Evolutionary conservation across 805 yeast species (phyloP).

Genomic region (Myxozyma geophila): DNA sequence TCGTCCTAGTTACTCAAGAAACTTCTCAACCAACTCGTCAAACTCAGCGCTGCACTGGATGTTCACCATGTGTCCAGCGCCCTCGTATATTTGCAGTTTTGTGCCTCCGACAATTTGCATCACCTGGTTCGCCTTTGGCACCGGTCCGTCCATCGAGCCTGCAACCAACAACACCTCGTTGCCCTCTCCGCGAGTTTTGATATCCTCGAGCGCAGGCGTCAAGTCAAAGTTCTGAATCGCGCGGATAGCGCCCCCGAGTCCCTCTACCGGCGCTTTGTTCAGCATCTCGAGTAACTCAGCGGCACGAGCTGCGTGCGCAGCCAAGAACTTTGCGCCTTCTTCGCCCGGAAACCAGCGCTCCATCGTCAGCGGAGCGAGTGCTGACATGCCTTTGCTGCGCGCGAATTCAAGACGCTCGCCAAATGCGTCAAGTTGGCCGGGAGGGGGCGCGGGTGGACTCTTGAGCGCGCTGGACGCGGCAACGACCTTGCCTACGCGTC

Average conservation of each 20-base stretch:
- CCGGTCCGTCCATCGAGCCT: slow-evolving; percentile 29
- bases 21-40: slow-evolving; percentile 26
- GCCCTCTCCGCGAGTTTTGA: slow-evolving; percentile 15
- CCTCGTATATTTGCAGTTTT: slow-evolving; percentile 9
- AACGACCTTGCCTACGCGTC: slow-evolving; percentile 29
- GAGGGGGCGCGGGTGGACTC: slow-evolving; percentile 10
- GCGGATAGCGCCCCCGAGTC: slow-evolving; percentile 28
- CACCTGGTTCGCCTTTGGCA: slow-evolving; percentile 18
- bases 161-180: slow-evolving; percentile 26
- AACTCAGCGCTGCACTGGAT: slow-evolving; percentile 28
- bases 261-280: slow-evolving; percentile 20
- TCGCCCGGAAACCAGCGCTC: slow-evolving; percentile 34
- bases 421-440: slow-evolving; percentile 23
- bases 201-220: slow-evolving; percentile 23
- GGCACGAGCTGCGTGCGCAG: slow-evolving; percentile 14
- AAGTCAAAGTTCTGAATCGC: slow-evolving; percentile 34
- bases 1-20: slow-evolving; percentile 9
- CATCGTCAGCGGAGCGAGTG: slow-evolving; percentile 26
- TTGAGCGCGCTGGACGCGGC: slow-evolving; percentile 25
- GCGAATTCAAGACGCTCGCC: slow-evolving; percentile 28
- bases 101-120: slow-evolving; percentile 28
- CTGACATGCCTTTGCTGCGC: slow-evolving; percentile 27
- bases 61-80: slow-evolving; percentile 30
- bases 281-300: slow-evolving; percentile 25
- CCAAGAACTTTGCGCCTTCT: slow-evolving; percentile 20